A percentile compares a stretch with the other conserved stretches of the same genome.
Evolutionary conservation across 169 alveolate species (phyloP).

Genomic region (Eimeria acervulina): DNA sequence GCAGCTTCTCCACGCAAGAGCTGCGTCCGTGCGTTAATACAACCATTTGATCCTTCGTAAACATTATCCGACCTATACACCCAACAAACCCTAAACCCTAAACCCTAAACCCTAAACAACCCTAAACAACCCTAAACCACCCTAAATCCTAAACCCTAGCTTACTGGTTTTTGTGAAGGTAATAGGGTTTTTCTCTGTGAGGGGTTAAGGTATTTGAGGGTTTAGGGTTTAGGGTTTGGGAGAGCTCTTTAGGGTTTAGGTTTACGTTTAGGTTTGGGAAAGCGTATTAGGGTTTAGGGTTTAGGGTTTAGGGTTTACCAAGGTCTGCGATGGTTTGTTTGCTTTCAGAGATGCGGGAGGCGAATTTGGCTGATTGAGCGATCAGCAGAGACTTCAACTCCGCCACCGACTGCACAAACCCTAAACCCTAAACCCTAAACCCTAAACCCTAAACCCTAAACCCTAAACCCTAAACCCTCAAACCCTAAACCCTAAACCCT

Average conservation of each 20-base stretch:
- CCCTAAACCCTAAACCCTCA: slow-evolving; percentile 5
- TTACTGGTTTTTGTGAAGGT: no score
- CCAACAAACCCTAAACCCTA: no score
- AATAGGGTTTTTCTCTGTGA: no score
- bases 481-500: neutral
- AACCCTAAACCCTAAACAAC: no score
- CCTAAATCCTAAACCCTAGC: no score
- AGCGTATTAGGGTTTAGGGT: slow-evolving; percentile 22
- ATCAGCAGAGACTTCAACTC: slow-evolving; percentile 35
- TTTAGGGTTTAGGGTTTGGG: no score
- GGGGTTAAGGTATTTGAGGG: no score
- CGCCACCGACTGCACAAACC: slow-evolving; percentile 24
- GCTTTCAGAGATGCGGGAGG: slow-evolving; percentile 68
- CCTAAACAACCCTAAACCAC: no score
- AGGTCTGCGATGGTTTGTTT: slow-evolving; percentile 67
- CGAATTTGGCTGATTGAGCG: slow-evolving; percentile 73
- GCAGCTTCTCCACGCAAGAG: slow-evolving; percentile 58
- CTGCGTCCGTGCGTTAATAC: slow-evolving; percentile 68
- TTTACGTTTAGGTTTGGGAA: no score
- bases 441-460: slow-evolving; percentile 13
- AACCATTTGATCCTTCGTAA: slow-evolving; percentile 63
- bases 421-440: slow-evolving; percentile 20
- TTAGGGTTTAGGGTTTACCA: slow-evolving; percentile 24
- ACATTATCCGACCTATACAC: slow-evolving; percentile 32
- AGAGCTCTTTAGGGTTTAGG: neutral